These are phyloP conservation scores for Colletotrichum liaoningense DNA, from an alignment of 2,329 filamentous ascomycete species.

Conservation along the genomic window DNA sequence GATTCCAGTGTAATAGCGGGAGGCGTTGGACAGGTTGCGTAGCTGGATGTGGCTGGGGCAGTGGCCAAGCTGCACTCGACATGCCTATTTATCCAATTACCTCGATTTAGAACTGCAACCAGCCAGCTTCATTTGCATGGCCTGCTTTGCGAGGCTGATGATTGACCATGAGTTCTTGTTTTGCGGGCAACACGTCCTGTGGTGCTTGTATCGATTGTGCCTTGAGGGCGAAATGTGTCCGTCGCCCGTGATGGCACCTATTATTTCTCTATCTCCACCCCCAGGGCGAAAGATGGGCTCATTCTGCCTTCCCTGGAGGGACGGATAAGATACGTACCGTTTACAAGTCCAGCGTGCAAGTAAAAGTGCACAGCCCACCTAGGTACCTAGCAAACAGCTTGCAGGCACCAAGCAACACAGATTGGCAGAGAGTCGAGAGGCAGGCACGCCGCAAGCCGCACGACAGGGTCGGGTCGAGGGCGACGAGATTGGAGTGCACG, in stretches of 20 bases:
- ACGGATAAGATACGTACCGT: conserved; percentile 4
- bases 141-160: neutral
- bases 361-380: conserved; percentile 20
- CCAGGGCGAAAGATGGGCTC: neutral
- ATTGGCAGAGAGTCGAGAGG: neutral
- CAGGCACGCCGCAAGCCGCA: neutral
- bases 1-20: neutral
- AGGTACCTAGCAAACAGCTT: neutral
- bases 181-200: neutral
- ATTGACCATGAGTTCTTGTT: neutral
- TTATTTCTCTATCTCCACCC: neutral
- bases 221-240: neutral
- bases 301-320: neutral
- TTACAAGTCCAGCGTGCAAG: neutral
- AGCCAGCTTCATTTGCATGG: neutral
- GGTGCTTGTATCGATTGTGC: neutral
- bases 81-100: neutral
- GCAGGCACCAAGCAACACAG: conserved; percentile 2
- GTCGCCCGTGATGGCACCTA: neutral
- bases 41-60: conserved; percentile 20
- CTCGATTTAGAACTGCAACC: neutral
- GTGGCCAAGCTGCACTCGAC: neutral
- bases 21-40: conserved; percentile 10
- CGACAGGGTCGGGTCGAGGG: neutral
- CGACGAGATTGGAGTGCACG: neutral